Evolutionary conservation across 176 grass and related monocot genomes (phyloP), one percentile per base, ranked within the genome.

Genomic region (Rhynchospora pubera): DNA sequence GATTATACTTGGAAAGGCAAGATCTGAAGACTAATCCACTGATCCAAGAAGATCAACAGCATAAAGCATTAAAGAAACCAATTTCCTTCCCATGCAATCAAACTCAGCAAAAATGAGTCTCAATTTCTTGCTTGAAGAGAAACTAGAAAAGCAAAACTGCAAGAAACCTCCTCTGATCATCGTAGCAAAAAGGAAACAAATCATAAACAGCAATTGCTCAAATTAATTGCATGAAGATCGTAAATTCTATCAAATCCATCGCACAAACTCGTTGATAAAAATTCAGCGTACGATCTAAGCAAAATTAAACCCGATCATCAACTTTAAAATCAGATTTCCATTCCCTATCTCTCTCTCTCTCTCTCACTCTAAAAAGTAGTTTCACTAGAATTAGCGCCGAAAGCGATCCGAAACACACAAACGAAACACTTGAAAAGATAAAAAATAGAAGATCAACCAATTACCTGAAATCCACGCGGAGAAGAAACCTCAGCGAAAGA

Each of bases 401-500:
- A 79, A 79, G 39, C 30, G 51, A 79, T 26, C 14, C 14, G 16
- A 42, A 61, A 39, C 6, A 34, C 7, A 69, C 24, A 5, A 79
- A 34, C 14, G 51, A 79, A 78, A 78, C 21, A 23, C 2, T 56
- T 26, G 14, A 78, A 30, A 73, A 18, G 0, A 47, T 3, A 8
- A 71, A 19, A 45, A 44, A 47, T 14, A 46, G 9, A 52, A 30
- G 6, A 65, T 52, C 10, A 62, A 53, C 23, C 26, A 9, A 45
- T 51, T 24, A 82, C 79, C 72, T 77, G 21, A 32, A 21, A 53
- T 59, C 55, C 68, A 62, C 53, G 69, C 69, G 69, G 23, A 64
- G 52, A 75, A 84, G 83, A 77, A 84, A 44, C 22, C 44, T 47
- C 60, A 10, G 26, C 34, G 39, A 78, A 78, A 51, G 45, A 78